Evolutionary conservation across 768 basidiomycete species (phyloP), one percentile per base, ranked within the genome.

Genomic region (Leccinum broughii): DNA sequence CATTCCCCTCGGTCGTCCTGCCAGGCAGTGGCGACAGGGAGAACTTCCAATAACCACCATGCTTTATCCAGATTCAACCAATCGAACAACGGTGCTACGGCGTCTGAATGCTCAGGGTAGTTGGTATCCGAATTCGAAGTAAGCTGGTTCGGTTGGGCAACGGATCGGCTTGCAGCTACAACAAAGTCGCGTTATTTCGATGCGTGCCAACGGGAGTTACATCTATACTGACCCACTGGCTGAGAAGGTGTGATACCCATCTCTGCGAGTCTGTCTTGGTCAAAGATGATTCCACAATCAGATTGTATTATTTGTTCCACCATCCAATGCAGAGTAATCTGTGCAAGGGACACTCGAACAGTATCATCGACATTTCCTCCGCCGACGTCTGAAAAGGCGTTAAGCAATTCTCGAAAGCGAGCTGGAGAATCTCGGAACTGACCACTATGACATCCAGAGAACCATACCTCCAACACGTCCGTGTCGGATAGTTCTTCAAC

Each of bases 391-490:
- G 53, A 26, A 55, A 52, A 41, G 41, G 34, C 8, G 7, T 2
- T 57, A 2, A 61, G 60, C 20, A 51, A 57, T 52, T 39, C 24
- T 13, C 20, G 7, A 51, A 46, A 56, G n/a, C 17, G 11, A 50
- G 30, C 8, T 22, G 1, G 34, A 37, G 3, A 41, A 34, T 51
- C 30, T 4, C 13, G 37, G 34, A 44, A 72, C 85, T 57, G 60
- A 90, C 90, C 90, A 48, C 75, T 69, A 65, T 92, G 91, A 62
- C 85, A 84, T 2, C 91, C 91, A 6, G 84, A 66, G 65, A 93
- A 93, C 90, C 90, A 93, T 3, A 92, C 89, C 69, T 93, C 91
- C 13, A 85, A 69, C 14, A 90, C 84, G 70, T 91, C 84, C 3
- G 82, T 75, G 26, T 5, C 1, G 10, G 13, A 53, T 6, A 35